Conservation (phyloP, 1,139 yeast genomes). For the Scheffersomyces quercinus region DNA sequence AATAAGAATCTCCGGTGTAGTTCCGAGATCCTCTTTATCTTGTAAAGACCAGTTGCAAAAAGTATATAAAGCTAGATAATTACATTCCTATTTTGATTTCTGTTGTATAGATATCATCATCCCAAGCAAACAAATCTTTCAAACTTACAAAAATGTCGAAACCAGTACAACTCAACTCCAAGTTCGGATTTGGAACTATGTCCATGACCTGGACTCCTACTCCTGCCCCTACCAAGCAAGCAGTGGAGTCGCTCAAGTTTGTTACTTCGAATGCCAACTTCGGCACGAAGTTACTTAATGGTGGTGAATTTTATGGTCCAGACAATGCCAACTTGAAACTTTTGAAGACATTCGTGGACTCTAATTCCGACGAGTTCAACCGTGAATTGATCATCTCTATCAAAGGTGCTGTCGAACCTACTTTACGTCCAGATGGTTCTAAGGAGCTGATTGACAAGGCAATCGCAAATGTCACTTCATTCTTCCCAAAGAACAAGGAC, state of each 20-base stretch:
- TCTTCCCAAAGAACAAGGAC: conserved; percentile 44
- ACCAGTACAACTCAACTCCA: conserved; percentile 22
- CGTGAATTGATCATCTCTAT: conserved; percentile 34
- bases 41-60: no score
- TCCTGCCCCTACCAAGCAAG: conserved; percentile 44
- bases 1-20: no score
- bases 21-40: no score
- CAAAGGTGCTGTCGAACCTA: conserved; percentile 16
- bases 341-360: conserved; percentile 53
- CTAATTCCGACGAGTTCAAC: conserved; percentile 53
- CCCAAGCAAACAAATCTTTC: no score
- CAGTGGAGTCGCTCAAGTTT: conserved; percentile 46
- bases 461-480: conserved; percentile 47
- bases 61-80: no score
- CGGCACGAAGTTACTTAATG: conserved; percentile 61
- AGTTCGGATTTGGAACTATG: conserved; percentile 63
- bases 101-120: no score
- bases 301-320: conserved; percentile 76
- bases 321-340: conserved; percentile 47
- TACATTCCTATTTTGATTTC: no score
- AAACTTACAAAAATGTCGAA: conserved; percentile 1
- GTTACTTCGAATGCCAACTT: conserved; percentile 37
- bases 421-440: conserved; percentile 33
- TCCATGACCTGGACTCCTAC: conserved; percentile 53
- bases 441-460: conserved; percentile 47